Evolutionary conservation across 352 stramenopile genomes (phyloP).

Genomic region (Phytophthora hybrid): DNA sequence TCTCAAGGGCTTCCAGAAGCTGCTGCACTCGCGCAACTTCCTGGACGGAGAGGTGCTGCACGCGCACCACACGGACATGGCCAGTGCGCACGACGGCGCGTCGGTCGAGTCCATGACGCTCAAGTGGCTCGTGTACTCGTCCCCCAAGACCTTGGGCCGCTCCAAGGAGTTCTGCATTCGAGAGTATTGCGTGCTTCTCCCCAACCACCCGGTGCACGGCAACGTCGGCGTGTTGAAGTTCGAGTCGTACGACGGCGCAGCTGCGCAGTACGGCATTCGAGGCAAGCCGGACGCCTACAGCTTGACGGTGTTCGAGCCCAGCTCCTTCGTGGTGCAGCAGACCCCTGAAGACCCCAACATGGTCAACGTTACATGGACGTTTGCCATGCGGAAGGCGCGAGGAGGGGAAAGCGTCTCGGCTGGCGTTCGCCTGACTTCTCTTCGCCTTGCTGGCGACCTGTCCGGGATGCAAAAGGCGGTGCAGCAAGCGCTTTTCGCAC

Average conservation of each 20-base stretch:
- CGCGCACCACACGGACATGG: slow-evolving; percentile 48
- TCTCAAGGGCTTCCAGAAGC: slow-evolving; percentile 76
- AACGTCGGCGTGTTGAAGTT: slow-evolving; percentile 78
- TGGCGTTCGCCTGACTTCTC: slow-evolving; percentile 70
- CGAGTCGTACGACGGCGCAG: slow-evolving; percentile 84
- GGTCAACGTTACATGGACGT: slow-evolving; percentile 73
- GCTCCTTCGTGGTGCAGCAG: slow-evolving; percentile 77
- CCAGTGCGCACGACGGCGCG: slow-evolving; percentile 17
- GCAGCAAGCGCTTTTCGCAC: slow-evolving; percentile 79
- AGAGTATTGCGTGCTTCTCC: slow-evolving; percentile 79
- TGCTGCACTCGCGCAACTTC: slow-evolving; percentile 78
- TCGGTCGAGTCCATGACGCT: slow-evolving; percentile 74
- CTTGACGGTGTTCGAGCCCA: slow-evolving; percentile 81
- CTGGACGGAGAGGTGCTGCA: slow-evolving; percentile 85
- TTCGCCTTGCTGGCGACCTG: slow-evolving; percentile 70
- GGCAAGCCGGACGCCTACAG: slow-evolving; percentile 81
- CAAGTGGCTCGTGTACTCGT: slow-evolving; percentile 87
- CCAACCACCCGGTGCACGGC: slow-evolving; percentile 66
- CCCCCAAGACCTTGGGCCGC: slow-evolving; percentile 77
- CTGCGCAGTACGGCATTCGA: slow-evolving; percentile 76
- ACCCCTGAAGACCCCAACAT: slow-evolving; percentile 68
- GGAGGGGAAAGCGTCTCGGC: slow-evolving; percentile 73
- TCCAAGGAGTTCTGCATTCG: slow-evolving; percentile 87
- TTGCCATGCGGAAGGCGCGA: slow-evolving; percentile 82
- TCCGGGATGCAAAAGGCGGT: slow-evolving; percentile 65